phyloP scores from a whole-genome alignment of 1,139 yeast genomes.

The Candida sanyaensis region DNA sequence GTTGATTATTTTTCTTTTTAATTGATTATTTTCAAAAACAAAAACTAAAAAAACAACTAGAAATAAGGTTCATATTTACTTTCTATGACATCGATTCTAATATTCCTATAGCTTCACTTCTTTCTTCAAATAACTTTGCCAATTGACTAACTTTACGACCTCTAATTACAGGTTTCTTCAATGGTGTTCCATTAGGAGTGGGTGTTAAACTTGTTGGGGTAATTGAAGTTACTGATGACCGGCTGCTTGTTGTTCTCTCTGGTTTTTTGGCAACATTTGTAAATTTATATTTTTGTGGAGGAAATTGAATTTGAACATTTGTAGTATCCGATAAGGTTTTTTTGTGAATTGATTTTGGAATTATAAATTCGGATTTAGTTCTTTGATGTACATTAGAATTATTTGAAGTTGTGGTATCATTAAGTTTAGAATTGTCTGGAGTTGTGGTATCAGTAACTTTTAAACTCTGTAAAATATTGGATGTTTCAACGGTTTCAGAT shows the following conservation, averaged over 20 bases:
- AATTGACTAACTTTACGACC: slow-evolving; percentile 58
- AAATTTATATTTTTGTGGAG: slow-evolving; percentile 43
- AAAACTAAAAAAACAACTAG: no score
- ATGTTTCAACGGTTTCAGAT: slow-evolving; percentile 1
- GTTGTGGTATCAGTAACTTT: no score
- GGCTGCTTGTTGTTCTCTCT: background rate
- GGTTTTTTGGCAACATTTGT: slow-evolving; percentile 4
- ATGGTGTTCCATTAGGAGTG: background rate
- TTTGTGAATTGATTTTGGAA: background rate
- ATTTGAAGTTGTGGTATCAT: background rate
- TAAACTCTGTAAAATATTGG: background rate
- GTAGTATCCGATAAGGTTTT: slow-evolving; percentile 23
- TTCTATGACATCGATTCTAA: slow-evolving; percentile 33
- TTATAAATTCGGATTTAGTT: background rate
- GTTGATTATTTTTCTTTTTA: background rate
- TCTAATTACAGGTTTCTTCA: slow-evolving; percentile 49
- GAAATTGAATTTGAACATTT: slow-evolving; percentile 32
- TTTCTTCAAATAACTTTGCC: slow-evolving; percentile 57
- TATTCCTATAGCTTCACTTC: slow-evolving; percentile 53
- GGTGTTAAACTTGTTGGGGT: background rate
- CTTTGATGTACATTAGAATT: background rate
- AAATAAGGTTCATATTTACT: background rate
- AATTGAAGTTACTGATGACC: background rate
- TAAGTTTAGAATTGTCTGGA: no score
- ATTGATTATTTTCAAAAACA: background rate